These are phyloP conservation scores for Xerocomellus amylosporus DNA, from an alignment of 768 basidiomycete species.

Conservation along the genomic window DNA sequence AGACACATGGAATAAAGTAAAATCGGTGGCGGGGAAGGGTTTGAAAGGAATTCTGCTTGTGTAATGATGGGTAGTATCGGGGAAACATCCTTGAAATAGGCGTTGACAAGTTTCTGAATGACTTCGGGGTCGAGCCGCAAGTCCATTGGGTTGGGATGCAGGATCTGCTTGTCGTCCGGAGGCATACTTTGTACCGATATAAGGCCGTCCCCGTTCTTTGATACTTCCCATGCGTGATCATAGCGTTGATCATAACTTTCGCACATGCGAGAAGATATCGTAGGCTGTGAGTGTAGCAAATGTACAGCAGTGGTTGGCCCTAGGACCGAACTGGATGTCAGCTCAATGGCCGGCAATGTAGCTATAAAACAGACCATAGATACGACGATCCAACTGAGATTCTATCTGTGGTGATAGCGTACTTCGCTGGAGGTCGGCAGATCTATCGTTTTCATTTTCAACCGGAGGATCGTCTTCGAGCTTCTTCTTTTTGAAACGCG, in stretches of 20 bases:
- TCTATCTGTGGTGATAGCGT: conserved; percentile 49
- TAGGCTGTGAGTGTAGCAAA: conserved; percentile 85
- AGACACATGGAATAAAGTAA: conserved; percentile 93
- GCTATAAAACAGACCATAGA: conserved; percentile 51
- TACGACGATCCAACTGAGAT: conserved; percentile 53
- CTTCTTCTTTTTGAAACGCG: conserved; percentile 97
- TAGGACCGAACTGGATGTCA: conserved; percentile 39
- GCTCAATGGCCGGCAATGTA: conserved; percentile 6
- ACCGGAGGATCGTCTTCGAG: conserved; percentile 62
- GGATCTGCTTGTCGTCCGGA: conserved; percentile 50
- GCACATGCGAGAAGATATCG: conserved; percentile 80
- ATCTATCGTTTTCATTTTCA: conserved; percentile 37
- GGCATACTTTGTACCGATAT: conserved; percentile 74
- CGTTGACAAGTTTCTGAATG: conserved; percentile 81
- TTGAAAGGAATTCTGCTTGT: conserved; percentile 81
- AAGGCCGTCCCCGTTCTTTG: conserved; percentile 80
- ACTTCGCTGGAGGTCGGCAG: conserved; percentile 28
- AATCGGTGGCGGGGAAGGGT: conserved; percentile 69
- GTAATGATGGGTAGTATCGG: conserved; percentile 90
- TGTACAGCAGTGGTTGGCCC: conserved; percentile 88
- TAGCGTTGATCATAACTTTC: conserved; percentile 86
- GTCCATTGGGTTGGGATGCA: conserved; percentile 63
- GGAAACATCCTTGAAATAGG: conserved; percentile 86
- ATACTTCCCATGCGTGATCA: conserved; percentile 85
- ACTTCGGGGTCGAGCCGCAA: conserved; percentile 73